These are phyloP conservation scores for Fragaria nilgerrensis DNA, from an alignment of 306 rosid genomes.

Conservation along the genomic window DNA sequence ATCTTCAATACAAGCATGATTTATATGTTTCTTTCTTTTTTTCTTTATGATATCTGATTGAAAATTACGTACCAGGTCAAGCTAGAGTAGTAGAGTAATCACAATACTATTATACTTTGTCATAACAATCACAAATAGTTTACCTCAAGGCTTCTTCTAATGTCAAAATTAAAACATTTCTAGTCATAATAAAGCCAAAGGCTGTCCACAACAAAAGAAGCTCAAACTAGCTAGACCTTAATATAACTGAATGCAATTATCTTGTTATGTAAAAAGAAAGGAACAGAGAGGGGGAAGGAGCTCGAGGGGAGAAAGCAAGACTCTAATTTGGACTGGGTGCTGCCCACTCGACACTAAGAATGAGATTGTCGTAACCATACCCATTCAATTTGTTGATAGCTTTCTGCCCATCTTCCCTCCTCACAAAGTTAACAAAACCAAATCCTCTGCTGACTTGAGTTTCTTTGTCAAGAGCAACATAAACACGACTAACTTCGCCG, in stretches of 20 bases:
- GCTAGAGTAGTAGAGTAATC: no score
- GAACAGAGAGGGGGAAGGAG: not conserved
- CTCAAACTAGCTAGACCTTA: no score
- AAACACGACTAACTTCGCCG: slow-evolving; percentile 77
- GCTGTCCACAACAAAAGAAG: no score
- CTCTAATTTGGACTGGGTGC: slow-evolving; percentile 53
- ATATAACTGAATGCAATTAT: no score
- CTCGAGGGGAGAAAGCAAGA: not conserved
- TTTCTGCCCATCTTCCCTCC: slow-evolving; percentile 85
- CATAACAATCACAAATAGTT: no score
- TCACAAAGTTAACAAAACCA: slow-evolving; percentile 89
- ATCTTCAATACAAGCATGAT: not conserved
- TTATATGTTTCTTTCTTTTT: no score
- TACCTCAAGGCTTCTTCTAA: no score
- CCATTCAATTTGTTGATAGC: slow-evolving; percentile 89
- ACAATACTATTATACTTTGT: no score
- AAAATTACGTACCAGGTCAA: no score
- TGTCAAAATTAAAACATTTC: no score
- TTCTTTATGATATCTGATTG: no score
- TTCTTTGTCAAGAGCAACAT: slow-evolving; percentile 84
- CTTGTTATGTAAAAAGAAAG: not conserved
- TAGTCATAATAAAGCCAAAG: no score
- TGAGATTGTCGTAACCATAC: slow-evolving; percentile 80
- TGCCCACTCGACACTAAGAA: slow-evolving; percentile 66
- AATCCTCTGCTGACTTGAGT: slow-evolving; percentile 86